A percentile compares a stretch with the other conserved stretches of the same genome.
Evolutionary conservation across 1,139 yeast species (phyloP).

Genomic region (Pichia sp.): DNA sequence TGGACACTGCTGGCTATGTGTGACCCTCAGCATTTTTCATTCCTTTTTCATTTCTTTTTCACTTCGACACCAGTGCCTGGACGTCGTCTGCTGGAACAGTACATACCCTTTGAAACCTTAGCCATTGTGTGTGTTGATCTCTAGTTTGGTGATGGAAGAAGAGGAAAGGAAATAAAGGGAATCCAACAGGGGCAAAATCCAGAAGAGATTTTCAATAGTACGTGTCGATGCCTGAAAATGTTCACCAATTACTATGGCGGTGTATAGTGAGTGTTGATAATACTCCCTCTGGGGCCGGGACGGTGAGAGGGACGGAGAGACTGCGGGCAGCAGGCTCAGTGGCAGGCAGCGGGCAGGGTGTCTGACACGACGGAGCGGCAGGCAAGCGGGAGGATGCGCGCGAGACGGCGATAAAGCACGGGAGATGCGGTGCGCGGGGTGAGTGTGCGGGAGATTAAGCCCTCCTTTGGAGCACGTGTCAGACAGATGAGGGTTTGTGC

Average conservation of each 20-base stretch:
- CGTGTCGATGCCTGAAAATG: not conserved
- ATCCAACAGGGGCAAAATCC: not conserved
- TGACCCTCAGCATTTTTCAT: not conserved
- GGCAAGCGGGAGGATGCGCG: not conserved
- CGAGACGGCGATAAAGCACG: not conserved
- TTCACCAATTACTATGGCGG: not conserved
- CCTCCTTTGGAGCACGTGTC: no score
- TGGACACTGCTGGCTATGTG: not conserved
- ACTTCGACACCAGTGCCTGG: not conserved
- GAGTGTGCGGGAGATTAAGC: not conserved
- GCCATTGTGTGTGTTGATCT: slow-evolving; percentile 40
- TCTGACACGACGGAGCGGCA: not conserved
- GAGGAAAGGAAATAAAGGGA: not conserved
- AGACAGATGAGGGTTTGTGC: no score
- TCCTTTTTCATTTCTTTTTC: not conserved
- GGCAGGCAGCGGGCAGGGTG: not conserved
- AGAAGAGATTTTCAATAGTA: not conserved
- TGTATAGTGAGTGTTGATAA: not conserved
- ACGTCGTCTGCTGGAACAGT: slow-evolving; percentile 2
- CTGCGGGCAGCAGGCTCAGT: not conserved
- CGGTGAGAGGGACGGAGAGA: not conserved
- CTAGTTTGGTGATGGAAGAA: slow-evolving; percentile 14
- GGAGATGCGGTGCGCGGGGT: not conserved
- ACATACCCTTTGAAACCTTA: slow-evolving; percentile 60
- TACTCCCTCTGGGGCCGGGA: not conserved